Evolutionary conservation across 1,284 basidiomycete genomes (phyloP), one percentile per base, ranked within the genome.

Genomic region (Heterobasidion annosum): DNA sequence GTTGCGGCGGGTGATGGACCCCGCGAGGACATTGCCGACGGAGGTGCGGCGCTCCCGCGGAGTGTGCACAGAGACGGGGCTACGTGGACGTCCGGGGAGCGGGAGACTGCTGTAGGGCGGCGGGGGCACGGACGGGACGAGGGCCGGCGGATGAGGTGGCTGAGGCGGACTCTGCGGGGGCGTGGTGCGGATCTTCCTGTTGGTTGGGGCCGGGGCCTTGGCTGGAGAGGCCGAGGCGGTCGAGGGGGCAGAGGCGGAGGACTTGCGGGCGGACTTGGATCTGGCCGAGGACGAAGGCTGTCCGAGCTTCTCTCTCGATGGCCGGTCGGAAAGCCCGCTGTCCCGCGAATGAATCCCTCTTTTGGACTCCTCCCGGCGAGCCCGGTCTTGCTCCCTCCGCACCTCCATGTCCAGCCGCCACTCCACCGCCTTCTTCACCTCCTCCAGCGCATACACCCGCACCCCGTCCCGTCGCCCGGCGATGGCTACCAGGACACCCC

Each of bases 371-470:
- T 91, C 85, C 53, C 83, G 74, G 50, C 82, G 77, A 34, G 71
- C 70, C 32, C 81, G 78, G 50, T 91, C 88, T 47, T 78, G 76
- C 65, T 91, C 86, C 55, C 86, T 74, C 47, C 81, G 77, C 55
- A 85, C 68, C 65, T 91, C 89, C n/a, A 84, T 77, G 6, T 91
- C 88, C 58, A 91, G 80, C 13, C 89, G 77, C 88, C 88, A 91
- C 67, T 91, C 89, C 10, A 91, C 82, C 6, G 83, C 85, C 63
- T 84, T 86, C 66, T 83, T 85, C 18, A 91, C 79, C 62, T 91
- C 88, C 57, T 91, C 88, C 16, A 91, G 70, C 12, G 89, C 88
- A 66, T 91, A 91, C 25, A 91, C 89, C 44, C 88, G 77, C 43
- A 91, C 88, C 2, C 89, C 88, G 60, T 91, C 88, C 61, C 88